phyloP scores from a whole-genome alignment of 768 basidiomycete genomes.

The Hygrophorus russula region DNA sequence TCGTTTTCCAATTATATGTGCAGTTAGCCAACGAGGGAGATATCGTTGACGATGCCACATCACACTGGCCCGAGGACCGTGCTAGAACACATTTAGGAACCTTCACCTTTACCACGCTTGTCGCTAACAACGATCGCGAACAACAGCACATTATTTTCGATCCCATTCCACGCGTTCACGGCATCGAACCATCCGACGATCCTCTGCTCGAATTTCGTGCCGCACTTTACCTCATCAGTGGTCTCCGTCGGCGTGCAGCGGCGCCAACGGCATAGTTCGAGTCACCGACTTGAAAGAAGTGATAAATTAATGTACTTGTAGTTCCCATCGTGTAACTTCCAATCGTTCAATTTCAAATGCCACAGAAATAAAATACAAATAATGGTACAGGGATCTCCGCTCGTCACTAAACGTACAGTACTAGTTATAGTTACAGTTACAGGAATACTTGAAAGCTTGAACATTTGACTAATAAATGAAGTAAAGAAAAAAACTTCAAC shows the following conservation, averaged over 20 bases:
- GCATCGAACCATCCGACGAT: conserved; percentile 11
- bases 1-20: conserved; percentile 10
- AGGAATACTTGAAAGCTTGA: no score
- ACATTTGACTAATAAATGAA: no score
- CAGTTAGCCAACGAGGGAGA: conserved; percentile 14
- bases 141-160: conserved; percentile 13
- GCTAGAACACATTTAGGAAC: conserved; percentile 9
- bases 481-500: no score
- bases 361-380: no score
- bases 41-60: conserved; percentile 9
- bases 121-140: conserved; percentile 7
- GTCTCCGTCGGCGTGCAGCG: conserved; percentile 11
- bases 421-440: no score
- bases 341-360: no score
- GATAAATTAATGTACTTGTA: not conserved
- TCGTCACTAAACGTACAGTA: no score
- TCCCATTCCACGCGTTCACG: conserved; percentile 11
- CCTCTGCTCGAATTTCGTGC: conserved; percentile 12
- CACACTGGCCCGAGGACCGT: conserved; percentile 14
- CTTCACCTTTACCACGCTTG: conserved; percentile 7
- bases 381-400: no score
- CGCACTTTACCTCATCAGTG: conserved; percentile 13
- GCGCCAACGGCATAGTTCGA: not conserved
- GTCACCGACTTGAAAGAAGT: no score
- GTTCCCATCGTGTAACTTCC: not conserved